These are phyloP conservation scores for Nicotiana benthamiana DNA, from an alignment of 257 asterid species.

Conservation along the genomic window DNA sequence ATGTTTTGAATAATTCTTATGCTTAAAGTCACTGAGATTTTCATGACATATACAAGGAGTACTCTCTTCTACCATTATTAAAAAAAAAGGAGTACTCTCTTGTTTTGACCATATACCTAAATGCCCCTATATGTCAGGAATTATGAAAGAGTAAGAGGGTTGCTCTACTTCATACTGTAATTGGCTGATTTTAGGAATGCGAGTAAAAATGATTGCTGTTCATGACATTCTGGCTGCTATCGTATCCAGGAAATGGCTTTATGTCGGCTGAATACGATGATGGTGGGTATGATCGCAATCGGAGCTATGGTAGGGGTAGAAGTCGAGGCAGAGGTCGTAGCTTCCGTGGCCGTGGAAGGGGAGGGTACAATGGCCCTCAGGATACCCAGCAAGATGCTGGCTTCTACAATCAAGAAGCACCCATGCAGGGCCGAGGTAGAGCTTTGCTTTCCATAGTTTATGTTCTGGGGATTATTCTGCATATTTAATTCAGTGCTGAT, in stretches of 20 bases:
- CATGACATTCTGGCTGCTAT: neutral
- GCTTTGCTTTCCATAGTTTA: conserved; percentile 6
- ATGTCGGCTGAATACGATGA: conserved; percentile 53
- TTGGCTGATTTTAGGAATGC: neutral
- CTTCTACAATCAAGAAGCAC: conserved; percentile 66
- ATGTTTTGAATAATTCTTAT: neutral
- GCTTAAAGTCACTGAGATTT: neutral
- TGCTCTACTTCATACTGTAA: neutral
- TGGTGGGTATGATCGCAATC: conserved; percentile 65
- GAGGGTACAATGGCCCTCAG: conserved; percentile 62
- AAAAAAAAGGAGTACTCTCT: neutral
- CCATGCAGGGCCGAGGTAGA: conserved; percentile 34
- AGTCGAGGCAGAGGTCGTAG: conserved; percentile 80
- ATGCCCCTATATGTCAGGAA: neutral
- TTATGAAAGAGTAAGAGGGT: neutral
- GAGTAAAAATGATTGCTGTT: neutral
- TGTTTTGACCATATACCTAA: neutral
- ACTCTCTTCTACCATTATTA: neutral
- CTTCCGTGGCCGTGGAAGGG: conserved; percentile 81
- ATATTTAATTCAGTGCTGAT: neutral
- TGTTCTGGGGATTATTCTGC: neutral
- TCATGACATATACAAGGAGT: neutral
- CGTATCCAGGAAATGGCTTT: conserved; percentile 56
- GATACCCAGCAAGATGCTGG: conserved; percentile 44
- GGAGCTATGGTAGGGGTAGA: conserved; percentile 63